Evolutionary conservation across 2,329 filamentous ascomycete genomes (phyloP), one percentile per base, ranked within the genome.

Genomic region (Penicillium palitans): DNA sequence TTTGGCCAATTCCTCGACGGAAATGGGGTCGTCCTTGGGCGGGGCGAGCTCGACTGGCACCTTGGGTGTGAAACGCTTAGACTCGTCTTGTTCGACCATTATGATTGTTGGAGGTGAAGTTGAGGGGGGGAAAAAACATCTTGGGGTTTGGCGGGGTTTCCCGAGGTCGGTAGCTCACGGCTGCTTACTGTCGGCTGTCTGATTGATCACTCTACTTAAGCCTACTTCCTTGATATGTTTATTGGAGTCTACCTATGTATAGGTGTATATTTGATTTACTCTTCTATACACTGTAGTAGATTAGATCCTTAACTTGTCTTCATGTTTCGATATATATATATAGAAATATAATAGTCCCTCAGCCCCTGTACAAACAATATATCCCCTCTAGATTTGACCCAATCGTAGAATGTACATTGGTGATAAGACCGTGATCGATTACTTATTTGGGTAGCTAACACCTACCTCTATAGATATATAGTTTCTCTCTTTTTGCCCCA

Each of bases 21-120:
- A 87, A 68, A 99, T 97, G 39, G 85, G 84, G 69, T 97, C 93
- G 72, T 91, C 84, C 79, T 96, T 98, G 15, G 95, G 95, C 39
- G 91, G 88, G 58, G 89, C 82, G 59, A 99, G 85, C 57, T 87
- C 60, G 57, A 79, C 74, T 4, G 76, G 73, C 6, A 71, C 66
- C 57, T 78, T 79, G 47, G 77, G 77, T 13, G 70, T 67, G 60
- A 79, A 79, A 52, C 72, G 70, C 64, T 77, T 76, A 40, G 67
- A 58, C 45, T 68, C 48, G 35, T 66, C 66, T 52, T 69, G 65
- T 60, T 69, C 70, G 37, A 63, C 59, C 73, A 76, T 76, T 60
- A 44, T 50, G 49, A 40, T 25, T 42, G 55, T 35, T 49, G 52
- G 47, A 31, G 27, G 27, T 55, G 51, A 46, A 41, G 39, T 37